phyloP scores from a whole-genome alignment of 1,139 yeast species.

The Yamadazyma triangularis region DNA sequence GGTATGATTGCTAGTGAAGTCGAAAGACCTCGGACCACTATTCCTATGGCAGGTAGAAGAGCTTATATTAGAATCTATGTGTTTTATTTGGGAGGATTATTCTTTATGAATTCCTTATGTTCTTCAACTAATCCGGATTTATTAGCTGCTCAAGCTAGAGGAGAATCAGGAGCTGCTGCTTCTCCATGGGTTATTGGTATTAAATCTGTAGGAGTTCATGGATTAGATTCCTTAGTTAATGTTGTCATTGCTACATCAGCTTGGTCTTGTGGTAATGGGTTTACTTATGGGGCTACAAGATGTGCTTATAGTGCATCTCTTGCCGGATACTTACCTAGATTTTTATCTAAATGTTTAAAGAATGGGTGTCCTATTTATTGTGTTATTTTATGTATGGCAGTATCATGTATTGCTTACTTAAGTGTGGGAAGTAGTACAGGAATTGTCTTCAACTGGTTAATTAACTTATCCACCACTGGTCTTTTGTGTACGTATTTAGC shows the following conservation, averaged over 20 bases:
- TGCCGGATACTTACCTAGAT: slow-evolving; percentile 34
- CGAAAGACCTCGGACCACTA: slow-evolving; percentile 26
- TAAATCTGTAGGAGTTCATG: slow-evolving; percentile 29
- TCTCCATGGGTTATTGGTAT: slow-evolving; percentile 41
- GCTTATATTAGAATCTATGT: slow-evolving; percentile 30
- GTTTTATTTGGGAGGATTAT: slow-evolving; percentile 36
- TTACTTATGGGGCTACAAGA: slow-evolving; percentile 32
- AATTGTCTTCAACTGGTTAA: slow-evolving; percentile 35
- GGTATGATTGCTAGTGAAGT: slow-evolving; percentile 33
- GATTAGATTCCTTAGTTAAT: slow-evolving; percentile 33
- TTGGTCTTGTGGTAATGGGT: slow-evolving; percentile 38
- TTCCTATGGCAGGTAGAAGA: slow-evolving; percentile 31
- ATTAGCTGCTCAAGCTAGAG: slow-evolving; percentile 19
- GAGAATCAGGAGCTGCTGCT: slow-evolving; percentile 29
- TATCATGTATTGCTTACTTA: slow-evolving; percentile 27
- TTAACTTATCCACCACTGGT: slow-evolving; percentile 46
- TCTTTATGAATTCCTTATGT: slow-evolving; percentile 32
- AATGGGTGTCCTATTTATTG: slow-evolving; percentile 35
- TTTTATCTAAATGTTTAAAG: slow-evolving; percentile 27
- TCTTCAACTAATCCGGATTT: slow-evolving; percentile 29
- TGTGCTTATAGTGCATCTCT: slow-evolving; percentile 31
- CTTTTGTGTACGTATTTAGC: slow-evolving; percentile 49
- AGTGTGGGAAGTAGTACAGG: slow-evolving; percentile 23
- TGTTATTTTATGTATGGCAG: slow-evolving; percentile 18
- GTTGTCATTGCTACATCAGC: slow-evolving; percentile 32